Conservation (phyloP, 192 early-diverging fungal species). For the Coemansia sp. region DNA sequence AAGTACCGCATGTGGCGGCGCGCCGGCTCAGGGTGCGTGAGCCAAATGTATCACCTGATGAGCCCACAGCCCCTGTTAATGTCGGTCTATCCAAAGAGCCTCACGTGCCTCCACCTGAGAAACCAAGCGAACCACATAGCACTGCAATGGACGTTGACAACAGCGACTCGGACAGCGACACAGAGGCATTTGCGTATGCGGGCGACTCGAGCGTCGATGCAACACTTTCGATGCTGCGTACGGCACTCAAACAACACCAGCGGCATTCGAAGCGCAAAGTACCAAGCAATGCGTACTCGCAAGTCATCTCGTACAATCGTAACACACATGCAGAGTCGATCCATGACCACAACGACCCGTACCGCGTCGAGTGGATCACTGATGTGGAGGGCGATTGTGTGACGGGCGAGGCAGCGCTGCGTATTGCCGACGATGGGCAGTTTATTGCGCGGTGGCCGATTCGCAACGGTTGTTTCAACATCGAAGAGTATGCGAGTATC, state of each 20-base stretch:
- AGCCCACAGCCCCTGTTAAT: too few species aligned
- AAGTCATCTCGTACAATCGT: conserved; percentile 73
- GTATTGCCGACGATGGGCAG: conserved; percentile 30
- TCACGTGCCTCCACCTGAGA: too few species aligned
- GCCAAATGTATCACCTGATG: not conserved
- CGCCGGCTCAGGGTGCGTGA: conserved; percentile 50
- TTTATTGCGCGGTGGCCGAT: conserved; percentile 71
- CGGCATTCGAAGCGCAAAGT: conserved; percentile 77
- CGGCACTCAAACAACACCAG: conserved; percentile 75
- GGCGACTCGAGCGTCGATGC: conserved; percentile 20
- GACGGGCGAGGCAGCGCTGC: conserved; percentile 36
- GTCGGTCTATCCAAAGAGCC: too few species aligned
- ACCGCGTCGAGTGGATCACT: conserved; percentile 81
- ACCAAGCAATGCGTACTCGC: conserved; percentile 70
- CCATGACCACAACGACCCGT: conserved; percentile 88
- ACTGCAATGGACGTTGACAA: conserved; percentile 12
- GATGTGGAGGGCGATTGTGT: conserved; percentile 53
- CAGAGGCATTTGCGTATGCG: conserved; percentile 1
- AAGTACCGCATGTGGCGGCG: conserved; percentile 79
- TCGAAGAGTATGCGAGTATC: conserved; percentile 67
- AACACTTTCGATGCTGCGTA: conserved; percentile 57
- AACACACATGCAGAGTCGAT: conserved; percentile 66
- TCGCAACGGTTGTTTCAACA: conserved; percentile 75
- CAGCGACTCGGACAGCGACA: conserved; percentile 5
- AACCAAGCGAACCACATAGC: not conserved